Base-by-base conservation (phyloP, 768 basidiomycete species). In the Basidioascus undulatus region DNA sequence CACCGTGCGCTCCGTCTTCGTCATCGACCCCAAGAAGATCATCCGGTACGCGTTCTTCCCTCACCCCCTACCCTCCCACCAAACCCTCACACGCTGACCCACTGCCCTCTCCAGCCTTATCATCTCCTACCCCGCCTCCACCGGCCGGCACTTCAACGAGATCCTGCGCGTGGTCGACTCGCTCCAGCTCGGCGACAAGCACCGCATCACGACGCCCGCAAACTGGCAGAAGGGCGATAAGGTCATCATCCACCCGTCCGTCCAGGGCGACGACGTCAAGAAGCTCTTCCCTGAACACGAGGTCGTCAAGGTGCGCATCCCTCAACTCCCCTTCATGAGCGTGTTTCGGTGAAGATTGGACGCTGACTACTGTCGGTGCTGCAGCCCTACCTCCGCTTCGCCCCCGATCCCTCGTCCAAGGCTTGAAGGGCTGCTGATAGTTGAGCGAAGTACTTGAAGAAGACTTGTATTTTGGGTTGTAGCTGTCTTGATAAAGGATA, bases 1-100 rank as follows among this genome's bases (percentile, higher is more conserved):
- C 66, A 98, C 92, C 36, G 83, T 98, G 61, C 77, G 92, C 45
- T 92, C 84, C 7, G 92, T 98, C 45, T 98, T 89, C 61, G 64
- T 98, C 49, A 83, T 98, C 53, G 92, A 98, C 63, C 87, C 92
- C 34, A 83, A 82, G 63, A 84, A 92, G 64, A 68, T 72, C 52
- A 92, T 98, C 56, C 79, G 89, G n/a, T n/a, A n/a, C n/a, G n/a
- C n/a, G n/a, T n/a, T n/a, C n/a, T n/a, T n/a, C n/a, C 46, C 63
- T 92, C 52, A 80, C 72, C 13, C 52, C 83, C 21, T 96, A 96
- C 65, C 92, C 92, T 44, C 47, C 48, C 24, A 25, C 40, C n/a
- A n/a, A n/a, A n/a, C n/a, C n/a, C n/a, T n/a, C n/a, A n/a, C n/a
- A n/a, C n/a, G n/a, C n/a, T 43, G n/a, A 28, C 20, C 18, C 18